Percentiles rank a stretch among this genome's conserved stretches.
Evolutionary conservation across 305 asterid species (phyloP).

Genomic region (Fraxinus latifolia): DNA sequence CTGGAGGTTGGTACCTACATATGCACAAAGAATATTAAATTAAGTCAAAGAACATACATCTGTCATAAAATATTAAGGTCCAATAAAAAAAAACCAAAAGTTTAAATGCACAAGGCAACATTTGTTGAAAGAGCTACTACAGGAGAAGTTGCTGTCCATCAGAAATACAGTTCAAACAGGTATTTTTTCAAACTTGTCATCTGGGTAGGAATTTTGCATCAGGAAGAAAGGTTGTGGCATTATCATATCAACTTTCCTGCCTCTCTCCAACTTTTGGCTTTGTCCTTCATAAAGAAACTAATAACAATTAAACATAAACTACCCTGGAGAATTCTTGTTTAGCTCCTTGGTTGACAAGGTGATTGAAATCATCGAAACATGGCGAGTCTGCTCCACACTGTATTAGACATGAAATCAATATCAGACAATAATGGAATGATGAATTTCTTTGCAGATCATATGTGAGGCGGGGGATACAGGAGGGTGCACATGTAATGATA

Average conservation of each 20-base stretch:
- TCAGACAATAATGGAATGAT: constrained; percentile 12
- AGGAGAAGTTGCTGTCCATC: neutral
- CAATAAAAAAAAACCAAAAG: neutral
- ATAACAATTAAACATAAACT: constrained; percentile 16
- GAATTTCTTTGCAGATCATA: neutral
- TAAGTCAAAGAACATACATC: neutral
- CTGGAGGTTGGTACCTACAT: constrained; percentile 79
- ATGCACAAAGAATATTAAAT: constrained; percentile 1
- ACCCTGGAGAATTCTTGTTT: constrained; percentile 89
- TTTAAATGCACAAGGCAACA: neutral
- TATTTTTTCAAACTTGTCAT: constrained; percentile 11
- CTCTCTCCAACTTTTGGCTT: neutral
- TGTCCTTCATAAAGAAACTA: neutral
- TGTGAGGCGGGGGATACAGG: neutral
- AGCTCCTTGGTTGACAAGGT: constrained; percentile 76
- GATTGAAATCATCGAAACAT: constrained; percentile 89
- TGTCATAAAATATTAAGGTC: neutral
- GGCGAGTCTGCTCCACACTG: constrained; percentile 99
- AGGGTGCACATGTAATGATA: neutral
- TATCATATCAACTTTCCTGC: neutral
- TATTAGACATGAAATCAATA: constrained; percentile 16
- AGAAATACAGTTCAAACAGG: neutral
- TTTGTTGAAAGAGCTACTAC: neutral
- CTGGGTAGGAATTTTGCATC: neutral
- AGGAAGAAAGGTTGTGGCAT: neutral